Evolutionary conservation across 2,329 filamentous ascomycete genomes (phyloP).

Genomic region (Coniochaeta hoffmannii): DNA sequence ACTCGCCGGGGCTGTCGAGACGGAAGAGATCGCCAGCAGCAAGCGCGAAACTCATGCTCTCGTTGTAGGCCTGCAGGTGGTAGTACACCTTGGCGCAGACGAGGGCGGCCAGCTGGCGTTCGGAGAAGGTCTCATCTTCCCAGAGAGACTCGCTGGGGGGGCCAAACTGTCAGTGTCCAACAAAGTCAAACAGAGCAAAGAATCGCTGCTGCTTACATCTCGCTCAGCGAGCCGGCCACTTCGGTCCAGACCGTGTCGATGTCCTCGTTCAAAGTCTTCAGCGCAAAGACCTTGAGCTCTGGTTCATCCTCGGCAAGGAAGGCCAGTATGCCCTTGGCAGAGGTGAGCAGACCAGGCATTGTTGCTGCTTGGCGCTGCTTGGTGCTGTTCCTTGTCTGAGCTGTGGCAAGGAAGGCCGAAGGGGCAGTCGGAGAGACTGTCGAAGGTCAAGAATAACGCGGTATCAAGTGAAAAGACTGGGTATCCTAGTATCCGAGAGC

Average conservation of each 20-base stretch:
- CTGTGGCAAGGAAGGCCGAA: background rate
- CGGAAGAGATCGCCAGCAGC: conserved; percentile 93
- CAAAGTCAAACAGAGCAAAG: background rate
- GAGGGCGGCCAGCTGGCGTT: conserved; percentile 87
- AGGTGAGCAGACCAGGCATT: conserved; percentile 93
- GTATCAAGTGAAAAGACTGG: background rate
- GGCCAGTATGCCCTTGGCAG: conserved; percentile 69
- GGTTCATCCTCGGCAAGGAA: conserved; percentile 93
- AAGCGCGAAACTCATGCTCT: conserved; percentile 97
- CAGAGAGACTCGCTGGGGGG: conserved; percentile 79
- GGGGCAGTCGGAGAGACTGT: background rate
- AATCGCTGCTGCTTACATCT: conserved; percentile 64
- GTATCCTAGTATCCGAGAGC: background rate
- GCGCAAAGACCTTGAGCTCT: conserved; percentile 88
- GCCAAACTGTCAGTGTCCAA: background rate
- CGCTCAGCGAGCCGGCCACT: conserved; percentile 82
- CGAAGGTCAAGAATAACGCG: background rate
- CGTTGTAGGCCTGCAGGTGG: conserved; percentile 96
- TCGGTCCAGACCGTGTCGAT: conserved; percentile 98
- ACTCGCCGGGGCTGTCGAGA: conserved; percentile 84
- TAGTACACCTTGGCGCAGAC: conserved; percentile 98
- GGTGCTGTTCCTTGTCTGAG: background rate
- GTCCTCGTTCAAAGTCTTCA: conserved; percentile 91
- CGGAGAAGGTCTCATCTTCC: conserved; percentile 90
- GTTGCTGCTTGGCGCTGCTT: conserved; percentile 30